A percentile compares a stretch with the other conserved stretches of the same genome.
These are phyloP conservation scores for Dothidotthia symphoricarpi DNA, from an alignment of 2,329 filamentous ascomycete species.

Conservation along the genomic window DNA sequence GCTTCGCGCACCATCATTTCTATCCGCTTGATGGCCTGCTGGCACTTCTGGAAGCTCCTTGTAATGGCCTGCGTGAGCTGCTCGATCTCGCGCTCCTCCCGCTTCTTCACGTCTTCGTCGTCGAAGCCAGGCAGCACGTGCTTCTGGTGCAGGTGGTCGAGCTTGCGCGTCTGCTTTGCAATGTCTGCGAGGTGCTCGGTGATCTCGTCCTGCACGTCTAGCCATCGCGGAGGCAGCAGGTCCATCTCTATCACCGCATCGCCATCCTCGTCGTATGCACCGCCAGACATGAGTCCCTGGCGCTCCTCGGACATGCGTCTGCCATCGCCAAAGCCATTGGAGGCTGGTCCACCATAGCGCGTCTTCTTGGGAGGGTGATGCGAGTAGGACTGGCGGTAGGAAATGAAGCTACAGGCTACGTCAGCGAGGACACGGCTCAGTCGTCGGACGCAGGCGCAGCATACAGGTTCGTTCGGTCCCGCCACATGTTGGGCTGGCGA, in stretches of 20 bases:
- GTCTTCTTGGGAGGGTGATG: constrained; percentile 90
- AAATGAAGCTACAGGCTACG: constrained; percentile 73
- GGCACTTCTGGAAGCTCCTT: constrained; percentile 82
- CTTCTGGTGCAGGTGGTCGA: constrained; percentile 94
- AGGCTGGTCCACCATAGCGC: constrained; percentile 55
- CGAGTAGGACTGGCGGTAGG: constrained; percentile 96
- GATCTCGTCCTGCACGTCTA: constrained; percentile 92
- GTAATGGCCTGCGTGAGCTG: constrained; percentile 87
- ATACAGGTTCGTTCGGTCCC: constrained; percentile 98
- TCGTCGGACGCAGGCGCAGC: no score
- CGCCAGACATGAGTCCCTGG: constrained; percentile 79
- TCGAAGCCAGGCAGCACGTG: constrained; percentile 96
- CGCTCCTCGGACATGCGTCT: constrained; percentile 59
- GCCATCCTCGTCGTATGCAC: constrained; percentile 78
- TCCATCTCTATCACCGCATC: constrained; percentile 99
- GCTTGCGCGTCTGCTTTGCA: constrained; percentile 74
- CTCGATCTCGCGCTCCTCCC: constrained; percentile 89
- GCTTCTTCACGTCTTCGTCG: constrained; percentile 83
- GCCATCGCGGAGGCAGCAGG: constrained; percentile 89
- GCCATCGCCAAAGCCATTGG: constrained; percentile 53
- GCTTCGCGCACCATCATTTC: constrained; percentile 84
- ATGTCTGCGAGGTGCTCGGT: constrained; percentile 78
- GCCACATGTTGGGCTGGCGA: constrained; percentile 71
- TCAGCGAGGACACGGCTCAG: constrained; percentile 31
- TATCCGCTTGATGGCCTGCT: constrained; percentile 81